Evolutionary conservation across 768 basidiomycete genomes (phyloP).

Genomic region (Boletus rufocinnamomeus): DNA sequence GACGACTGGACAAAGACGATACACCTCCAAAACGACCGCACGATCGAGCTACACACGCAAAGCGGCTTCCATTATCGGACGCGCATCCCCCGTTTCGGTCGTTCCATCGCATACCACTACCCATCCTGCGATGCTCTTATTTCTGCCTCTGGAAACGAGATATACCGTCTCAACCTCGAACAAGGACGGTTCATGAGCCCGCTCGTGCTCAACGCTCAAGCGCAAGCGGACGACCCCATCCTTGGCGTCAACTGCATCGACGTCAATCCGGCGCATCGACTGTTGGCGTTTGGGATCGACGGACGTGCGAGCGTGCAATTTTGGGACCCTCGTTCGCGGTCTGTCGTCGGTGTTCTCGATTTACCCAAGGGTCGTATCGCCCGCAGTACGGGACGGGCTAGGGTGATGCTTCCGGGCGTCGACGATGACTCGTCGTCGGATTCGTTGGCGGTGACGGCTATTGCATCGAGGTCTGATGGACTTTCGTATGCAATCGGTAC

Average conservation of each 20-base stretch:
- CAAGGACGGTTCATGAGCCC: slow-evolving; percentile 93
- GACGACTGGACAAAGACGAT: slow-evolving; percentile 99
- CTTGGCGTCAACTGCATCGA: slow-evolving; percentile 89
- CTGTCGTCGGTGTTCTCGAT: slow-evolving; percentile 66
- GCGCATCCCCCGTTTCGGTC: slow-evolving; percentile 92
- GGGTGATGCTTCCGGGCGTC: slow-evolving; percentile 35
- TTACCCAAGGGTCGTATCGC: slow-evolving; percentile 58
- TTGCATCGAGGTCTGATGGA: slow-evolving; percentile 84
- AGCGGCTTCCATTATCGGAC: slow-evolving; percentile 90
- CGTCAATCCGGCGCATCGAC: slow-evolving; percentile 89
- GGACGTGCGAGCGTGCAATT: slow-evolving; percentile 88
- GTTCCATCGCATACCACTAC: slow-evolving; percentile 89
- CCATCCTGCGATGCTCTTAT: slow-evolving; percentile 91
- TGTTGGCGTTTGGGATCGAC: slow-evolving; percentile 88
- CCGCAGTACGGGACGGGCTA: slow-evolving; percentile 39
- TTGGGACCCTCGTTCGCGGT: slow-evolving; percentile 91
- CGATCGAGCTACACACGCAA: slow-evolving; percentile 92
- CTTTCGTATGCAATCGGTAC: slow-evolving; percentile 94
- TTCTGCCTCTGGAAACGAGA: slow-evolving; percentile 80
- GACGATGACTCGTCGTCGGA: slow-evolving; percentile 35
- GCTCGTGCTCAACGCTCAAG: slow-evolving; percentile 54
- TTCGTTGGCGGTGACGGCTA: slow-evolving; percentile 69
- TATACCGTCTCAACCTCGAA: slow-evolving; percentile 93
- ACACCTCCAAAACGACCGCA: slow-evolving; percentile 95
- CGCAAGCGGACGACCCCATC: slow-evolving; percentile 50